Evolutionary conservation across 495 filamentous ascomycete species (phyloP), one percentile per base, ranked within the genome.

Genomic region (Aspergillus carlsbadensis): DNA sequence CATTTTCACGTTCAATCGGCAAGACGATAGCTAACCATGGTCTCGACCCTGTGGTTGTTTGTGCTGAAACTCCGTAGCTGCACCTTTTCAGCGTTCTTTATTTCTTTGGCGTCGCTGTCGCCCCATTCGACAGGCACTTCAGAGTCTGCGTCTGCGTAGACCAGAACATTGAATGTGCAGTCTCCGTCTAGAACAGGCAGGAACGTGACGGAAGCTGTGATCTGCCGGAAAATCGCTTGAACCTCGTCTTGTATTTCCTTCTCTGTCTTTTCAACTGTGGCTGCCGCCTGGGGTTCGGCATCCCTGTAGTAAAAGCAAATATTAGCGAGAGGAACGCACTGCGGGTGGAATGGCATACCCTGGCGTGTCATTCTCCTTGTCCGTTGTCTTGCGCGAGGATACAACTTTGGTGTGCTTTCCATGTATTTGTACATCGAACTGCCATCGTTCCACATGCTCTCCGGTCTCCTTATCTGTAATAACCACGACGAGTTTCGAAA

Each of bases 121-220:
- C 94, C 94, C 94, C 94, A 98, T 72, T 98, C 95, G 55, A 98
- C 87, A 6, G 94, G 94, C 14, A 98, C 94, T 21, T 98, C 94
- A 20, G 89, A 93, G 70, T 96, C 91, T 7, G 91, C 94, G 66
- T 98, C 94, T 35, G 94, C 95, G 67, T 98, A 98, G 4, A 98
- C 94, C 21, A 98, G 80, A 18, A 98, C 93, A 68, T 98, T 98
- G 80, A 98, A 98, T 11, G 95, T 97, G 81, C 93, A 98, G 63
- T 93, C 86, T 26, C 91, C 91, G 41, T 88, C 86, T 3, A 98
- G 82, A 73, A 96, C 91, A 0, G 94, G 94, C 5, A 98, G 81
- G 69, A 98, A 98, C 3, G 94, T 97, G 15, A 98, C 94, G 0
- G 91, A 96, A 4, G 95, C 94, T 0, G 94, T 98, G 69, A 98